Base-by-base conservation (phyloP, 2,329 filamentous ascomycete species). In the Aspergillus aculeatinus region DNA sequence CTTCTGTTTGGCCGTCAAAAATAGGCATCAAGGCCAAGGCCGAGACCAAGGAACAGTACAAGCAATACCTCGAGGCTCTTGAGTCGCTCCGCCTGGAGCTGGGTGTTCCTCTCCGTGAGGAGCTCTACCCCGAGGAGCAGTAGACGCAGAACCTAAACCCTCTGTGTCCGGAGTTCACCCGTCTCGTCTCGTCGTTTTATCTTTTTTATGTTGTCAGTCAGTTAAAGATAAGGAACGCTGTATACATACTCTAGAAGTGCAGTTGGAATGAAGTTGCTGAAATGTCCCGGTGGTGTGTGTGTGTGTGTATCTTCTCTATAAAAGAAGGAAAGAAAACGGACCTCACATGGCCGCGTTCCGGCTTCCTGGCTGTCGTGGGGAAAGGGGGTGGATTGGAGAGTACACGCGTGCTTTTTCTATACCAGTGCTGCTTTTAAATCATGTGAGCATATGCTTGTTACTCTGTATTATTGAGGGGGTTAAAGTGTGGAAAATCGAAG, bases 21-120 rank as follows among this genome's bases (percentile, higher is more conserved):
- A 74, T 73, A 96, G 93, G 94, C 75, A 90, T 99, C 86, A 97
- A 96, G 84, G 91, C 92, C 81, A 99, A 99, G 88, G 95, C 98
- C 71, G 95, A 99, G 87, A 99, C 96, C 87, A 89, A 92, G 81
- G 87, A 87, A 74, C 95, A 99, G 84, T 99, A 99, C 83, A 86
- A 97, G 96, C 83, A 97, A 96, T 81, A 81, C 82, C 88, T 99
- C 63, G 85, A 91, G 75, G 91, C 96, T 83, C 91, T 99, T 70
- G 92, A 96, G 85, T 85, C 89, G 67, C 84, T 98, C 74, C 89
- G 93, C 73, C 91, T 96, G 85, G 94, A 98, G 83, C 88, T 98
- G 65, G 94, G 94, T 71, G 87, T 98, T 72, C 83, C 87, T 68
- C 86, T 97, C 72, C 96, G 95, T 85, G 94, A 98, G 85, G 88